Conservation (phyloP, 2,329 filamentous ascomycete species). For the Blumeria graminis region DNA sequence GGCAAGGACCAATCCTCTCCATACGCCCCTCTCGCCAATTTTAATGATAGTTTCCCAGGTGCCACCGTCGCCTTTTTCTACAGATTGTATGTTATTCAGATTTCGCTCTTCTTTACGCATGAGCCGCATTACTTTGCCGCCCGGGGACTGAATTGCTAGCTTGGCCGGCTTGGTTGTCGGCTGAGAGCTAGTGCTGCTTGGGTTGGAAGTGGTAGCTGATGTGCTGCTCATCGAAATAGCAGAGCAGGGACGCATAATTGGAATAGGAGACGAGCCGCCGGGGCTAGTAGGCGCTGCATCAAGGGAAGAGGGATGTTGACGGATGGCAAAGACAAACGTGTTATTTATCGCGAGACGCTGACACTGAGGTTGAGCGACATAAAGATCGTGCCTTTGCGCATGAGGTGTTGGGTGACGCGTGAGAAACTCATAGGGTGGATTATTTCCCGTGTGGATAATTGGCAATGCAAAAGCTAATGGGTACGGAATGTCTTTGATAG, state of each 20-base stretch:
- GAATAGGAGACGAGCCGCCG: constrained; percentile 25
- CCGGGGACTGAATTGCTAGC: constrained; percentile 70
- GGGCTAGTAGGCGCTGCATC: constrained; percentile 17
- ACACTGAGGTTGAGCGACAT: constrained; percentile 91
- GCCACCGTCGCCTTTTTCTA: constrained; percentile 45
- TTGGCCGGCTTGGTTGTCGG: constrained; percentile 70
- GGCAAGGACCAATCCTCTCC: constrained; percentile 60
- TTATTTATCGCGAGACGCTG: constrained; percentile 74
- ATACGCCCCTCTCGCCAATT: constrained; percentile 57
- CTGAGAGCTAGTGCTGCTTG: constrained; percentile 25
- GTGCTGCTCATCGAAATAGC: constrained; percentile 40
- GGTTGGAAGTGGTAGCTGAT: constrained; percentile 30
- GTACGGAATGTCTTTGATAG: constrained; percentile 87
- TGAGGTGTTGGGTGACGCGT: constrained; percentile 87
- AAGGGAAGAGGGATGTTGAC: constrained; percentile 59
- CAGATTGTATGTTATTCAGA: constrained; percentile 12
- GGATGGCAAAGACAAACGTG: constrained; percentile 89
- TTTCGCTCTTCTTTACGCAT: constrained; percentile 52
- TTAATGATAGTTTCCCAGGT: constrained; percentile 84
- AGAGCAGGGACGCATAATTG: constrained; percentile 34
- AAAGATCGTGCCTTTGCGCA: constrained; percentile 90
- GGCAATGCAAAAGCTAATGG: constrained; percentile 75
- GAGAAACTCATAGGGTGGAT: constrained; percentile 84
- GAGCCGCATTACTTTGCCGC: constrained; percentile 76
- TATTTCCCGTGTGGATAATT: constrained; percentile 71